phyloP scores from a whole-genome alignment of 169 alveolate genomes.

The Toxoplasma gondii region DNA sequence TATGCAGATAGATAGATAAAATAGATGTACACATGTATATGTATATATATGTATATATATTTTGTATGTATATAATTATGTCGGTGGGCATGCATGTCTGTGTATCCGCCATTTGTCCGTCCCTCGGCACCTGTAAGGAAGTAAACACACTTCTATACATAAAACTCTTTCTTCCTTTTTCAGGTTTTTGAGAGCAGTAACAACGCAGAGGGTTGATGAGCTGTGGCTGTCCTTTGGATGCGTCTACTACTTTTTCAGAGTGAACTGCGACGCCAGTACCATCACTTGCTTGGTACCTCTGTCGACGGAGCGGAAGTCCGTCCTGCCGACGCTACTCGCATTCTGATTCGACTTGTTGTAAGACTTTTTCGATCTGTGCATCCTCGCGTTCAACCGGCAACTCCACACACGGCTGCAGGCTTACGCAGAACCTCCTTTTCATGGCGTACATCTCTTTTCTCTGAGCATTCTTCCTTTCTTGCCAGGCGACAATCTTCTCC shows the following conservation, averaged over 20 bases:
- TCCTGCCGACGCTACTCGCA: not conserved
- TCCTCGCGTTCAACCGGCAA: too few relatives aligned
- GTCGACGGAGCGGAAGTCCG: not conserved
- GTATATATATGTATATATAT: too few relatives aligned
- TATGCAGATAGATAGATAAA: not conserved
- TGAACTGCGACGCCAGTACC: not conserved
- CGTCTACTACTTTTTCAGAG: not conserved
- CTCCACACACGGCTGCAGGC: too few relatives aligned
- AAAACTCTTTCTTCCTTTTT: not conserved
- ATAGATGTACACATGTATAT: not conserved
- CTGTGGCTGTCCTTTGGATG: not conserved
- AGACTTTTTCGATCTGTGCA: too few relatives aligned
- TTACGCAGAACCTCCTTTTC: too few relatives aligned
- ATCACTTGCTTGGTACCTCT: not conserved
- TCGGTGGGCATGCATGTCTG: not conserved
- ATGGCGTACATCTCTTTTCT: too few relatives aligned
- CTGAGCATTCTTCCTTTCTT: too few relatives aligned
- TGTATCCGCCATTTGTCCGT: not conserved
- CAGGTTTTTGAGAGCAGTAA: not conserved
- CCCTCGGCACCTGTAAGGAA: not conserved
- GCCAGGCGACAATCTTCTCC: too few relatives aligned
- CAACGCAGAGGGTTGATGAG: not conserved
- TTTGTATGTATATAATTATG: not conserved
- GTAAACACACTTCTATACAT: not conserved
- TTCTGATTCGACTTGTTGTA: constrained; percentile 20